phyloP scores from a whole-genome alignment of 441 rosid species.

The Daphne laureola region DNA sequence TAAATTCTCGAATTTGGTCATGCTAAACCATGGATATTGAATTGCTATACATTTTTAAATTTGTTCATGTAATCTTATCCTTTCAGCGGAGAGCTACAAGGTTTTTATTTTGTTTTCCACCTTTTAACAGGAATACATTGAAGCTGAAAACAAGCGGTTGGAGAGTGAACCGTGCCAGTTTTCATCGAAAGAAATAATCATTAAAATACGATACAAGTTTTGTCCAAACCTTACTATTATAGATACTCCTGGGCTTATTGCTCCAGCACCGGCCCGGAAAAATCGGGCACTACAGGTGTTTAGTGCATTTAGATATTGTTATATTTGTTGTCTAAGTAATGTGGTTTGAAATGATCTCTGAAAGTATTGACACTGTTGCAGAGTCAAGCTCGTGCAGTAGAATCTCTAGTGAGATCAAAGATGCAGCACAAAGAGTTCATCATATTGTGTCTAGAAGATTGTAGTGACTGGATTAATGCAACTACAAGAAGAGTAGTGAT shows the following conservation, averaged over 20 bases:
- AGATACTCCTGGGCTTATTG: constrained; percentile 91
- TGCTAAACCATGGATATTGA: no score
- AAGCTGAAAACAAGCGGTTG: constrained; percentile 82
- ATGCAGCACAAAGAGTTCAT: constrained; percentile 96
- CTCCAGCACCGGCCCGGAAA: constrained; percentile 86
- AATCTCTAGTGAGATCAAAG: constrained; percentile 82
- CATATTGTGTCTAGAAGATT: constrained; percentile 89
- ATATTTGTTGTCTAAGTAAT: constrained; percentile 5
- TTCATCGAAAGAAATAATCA: constrained; percentile 81
- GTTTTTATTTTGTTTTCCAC: background rate
- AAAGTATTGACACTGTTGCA: constrained; percentile 16
- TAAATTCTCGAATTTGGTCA: no score
- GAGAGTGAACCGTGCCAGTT: constrained; percentile 70
- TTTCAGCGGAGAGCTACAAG: no score
- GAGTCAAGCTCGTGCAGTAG: constrained; percentile 95
- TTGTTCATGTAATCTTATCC: no score
- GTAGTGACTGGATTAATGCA: constrained; percentile 95
- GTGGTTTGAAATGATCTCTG: constrained; percentile 11
- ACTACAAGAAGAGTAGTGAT: constrained; percentile 86
- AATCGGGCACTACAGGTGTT: constrained; percentile 74
- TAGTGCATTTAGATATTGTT: background rate
- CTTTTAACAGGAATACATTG: constrained; percentile 57
- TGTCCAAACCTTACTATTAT: constrained; percentile 91
- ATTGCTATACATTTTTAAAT: no score
- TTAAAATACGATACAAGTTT: constrained; percentile 73